Base-by-base conservation (phyloP, 495 filamentous ascomycete genomes). In the Tetracladium marchalianum region DNA sequence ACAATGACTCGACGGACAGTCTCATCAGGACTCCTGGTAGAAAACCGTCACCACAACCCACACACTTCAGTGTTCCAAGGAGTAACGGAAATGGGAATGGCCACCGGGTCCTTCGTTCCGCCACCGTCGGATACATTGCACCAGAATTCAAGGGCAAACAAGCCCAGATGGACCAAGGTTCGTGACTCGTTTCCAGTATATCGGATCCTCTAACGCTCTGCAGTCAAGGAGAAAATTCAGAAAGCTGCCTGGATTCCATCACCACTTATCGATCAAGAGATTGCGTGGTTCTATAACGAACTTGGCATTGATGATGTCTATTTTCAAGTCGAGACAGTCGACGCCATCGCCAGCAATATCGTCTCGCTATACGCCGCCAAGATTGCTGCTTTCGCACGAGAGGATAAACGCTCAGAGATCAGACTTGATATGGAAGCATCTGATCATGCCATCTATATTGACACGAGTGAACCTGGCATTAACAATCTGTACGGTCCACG, bases 291-390 rank as follows among this genome's bases (percentile, higher is more conserved):
- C 73, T 98, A 98, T 69, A 85, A 92, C 54, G 84, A 89, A 62
- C 76, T 98, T 11, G 93, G 92, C 43, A 98, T 98, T 57, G 92
- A 98, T 64, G 92, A 98, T 66, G 90, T 95, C 69, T 98, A 98
- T 68, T 98, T 98, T 72, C 84, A 94, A 62, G 86, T 87, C 32
- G 92, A 98, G 68, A 76, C 76, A 2, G 82, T 81, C 18, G 84
- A 89, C 35, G 86, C 84, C 41, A 90, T 98, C 51, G 84, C 87
- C 49, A 94, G 84, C 57, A 85, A 95, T 60, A 87, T 98, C 52
- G 90, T 89, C 41, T 96, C 90, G 11, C 76, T 98, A 27, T 98
- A 97, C 60, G 93, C 93, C 16, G 92, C 90, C 62, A 98, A 98
- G 70, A 80, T 97, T 37, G 93, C 93, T 5, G 92, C 92, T 1